Evolutionary conservation across 345 rosid species (phyloP).

Genomic region (Sonneratia alba): DNA sequence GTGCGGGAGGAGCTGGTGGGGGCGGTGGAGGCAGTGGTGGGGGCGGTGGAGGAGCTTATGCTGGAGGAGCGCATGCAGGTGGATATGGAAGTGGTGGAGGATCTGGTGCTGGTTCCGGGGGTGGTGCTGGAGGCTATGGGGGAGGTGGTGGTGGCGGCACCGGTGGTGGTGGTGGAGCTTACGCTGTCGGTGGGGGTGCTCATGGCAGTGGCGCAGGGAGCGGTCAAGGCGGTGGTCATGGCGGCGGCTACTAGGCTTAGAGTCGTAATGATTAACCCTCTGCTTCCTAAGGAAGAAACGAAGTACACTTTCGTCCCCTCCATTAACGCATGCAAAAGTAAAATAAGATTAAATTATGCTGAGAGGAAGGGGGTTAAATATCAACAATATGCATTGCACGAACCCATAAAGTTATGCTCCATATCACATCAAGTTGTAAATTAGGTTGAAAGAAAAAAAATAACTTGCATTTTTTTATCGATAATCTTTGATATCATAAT

Average conservation of each 20-base stretch:
- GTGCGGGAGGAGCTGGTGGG: slow-evolving; percentile 16
- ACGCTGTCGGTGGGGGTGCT: slow-evolving; percentile 16
- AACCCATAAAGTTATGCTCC: too few relatives aligned
- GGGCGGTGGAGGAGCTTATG: background rate
- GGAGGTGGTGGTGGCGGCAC: background rate
- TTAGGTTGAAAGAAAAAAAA: too few relatives aligned
- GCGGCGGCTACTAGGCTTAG: background rate
- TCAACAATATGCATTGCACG: too few relatives aligned
- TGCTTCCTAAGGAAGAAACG: too few relatives aligned
- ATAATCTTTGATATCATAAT: too few relatives aligned
- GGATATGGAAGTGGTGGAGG: slow-evolving; percentile 12
- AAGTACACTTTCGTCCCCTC: too few relatives aligned
- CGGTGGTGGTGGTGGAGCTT: slow-evolving; percentile 16
- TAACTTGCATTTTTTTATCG: too few relatives aligned
- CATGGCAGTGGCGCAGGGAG: slow-evolving; percentile 27
- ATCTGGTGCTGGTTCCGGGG: slow-evolving; percentile 11
- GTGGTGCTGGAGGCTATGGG: background rate
- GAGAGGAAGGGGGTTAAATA: too few relatives aligned
- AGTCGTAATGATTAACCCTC: too few relatives aligned
- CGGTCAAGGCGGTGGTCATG: slow-evolving; percentile 25
- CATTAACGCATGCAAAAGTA: too few relatives aligned
- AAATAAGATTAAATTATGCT: too few relatives aligned
- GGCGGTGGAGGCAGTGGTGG: slow-evolving; percentile 12
- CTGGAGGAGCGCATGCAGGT: slow-evolving; percentile 15
- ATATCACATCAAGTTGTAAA: too few relatives aligned